phyloP scores from a whole-genome alignment of 345 rosid species.

The Brassica incana region DNA sequence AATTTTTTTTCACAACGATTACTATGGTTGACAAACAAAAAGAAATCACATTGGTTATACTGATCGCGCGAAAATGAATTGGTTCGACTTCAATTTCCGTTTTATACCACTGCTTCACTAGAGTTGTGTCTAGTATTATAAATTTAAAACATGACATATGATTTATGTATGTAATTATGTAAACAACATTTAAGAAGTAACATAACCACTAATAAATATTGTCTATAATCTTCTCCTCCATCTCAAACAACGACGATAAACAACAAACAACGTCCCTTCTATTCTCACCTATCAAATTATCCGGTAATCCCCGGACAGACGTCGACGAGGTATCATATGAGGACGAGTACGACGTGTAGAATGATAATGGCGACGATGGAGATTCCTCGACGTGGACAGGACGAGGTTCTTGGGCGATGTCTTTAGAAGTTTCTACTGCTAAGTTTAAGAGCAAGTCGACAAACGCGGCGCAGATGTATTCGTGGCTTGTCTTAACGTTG shows the following conservation, averaged over 20 bases:
- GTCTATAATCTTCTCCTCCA: conserved; percentile 30
- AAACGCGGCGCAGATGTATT: conserved; percentile 70
- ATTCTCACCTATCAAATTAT: conserved; percentile 13
- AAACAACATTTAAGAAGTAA: conserved; percentile 1
- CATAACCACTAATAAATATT: background rate
- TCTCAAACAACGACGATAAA: conserved; percentile 34
- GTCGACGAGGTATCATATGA: conserved; percentile 25
- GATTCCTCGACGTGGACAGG: conserved; percentile 16
- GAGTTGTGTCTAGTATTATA: background rate
- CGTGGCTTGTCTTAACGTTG: conserved; percentile 73
- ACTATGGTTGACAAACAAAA: conserved; percentile 12
- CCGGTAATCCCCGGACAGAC: conserved; percentile 14
- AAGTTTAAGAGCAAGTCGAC: conserved; percentile 56
- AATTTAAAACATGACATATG: background rate
- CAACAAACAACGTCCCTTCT: conserved; percentile 15
- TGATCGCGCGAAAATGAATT: conserved; percentile 14
- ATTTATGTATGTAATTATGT: background rate
- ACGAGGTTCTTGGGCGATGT: conserved; percentile 14
- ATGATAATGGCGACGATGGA: conserved; percentile 22
- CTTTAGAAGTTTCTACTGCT: conserved; percentile 5
- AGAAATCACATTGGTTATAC: conserved; percentile 17
- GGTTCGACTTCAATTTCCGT: background rate
- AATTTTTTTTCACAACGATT: background rate
- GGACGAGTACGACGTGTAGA: conserved; percentile 27
- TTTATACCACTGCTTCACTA: background rate